Conservation (phyloP, 225 moss, liverwort and hornwort species). For the Antitrichia curtipendula region DNA sequence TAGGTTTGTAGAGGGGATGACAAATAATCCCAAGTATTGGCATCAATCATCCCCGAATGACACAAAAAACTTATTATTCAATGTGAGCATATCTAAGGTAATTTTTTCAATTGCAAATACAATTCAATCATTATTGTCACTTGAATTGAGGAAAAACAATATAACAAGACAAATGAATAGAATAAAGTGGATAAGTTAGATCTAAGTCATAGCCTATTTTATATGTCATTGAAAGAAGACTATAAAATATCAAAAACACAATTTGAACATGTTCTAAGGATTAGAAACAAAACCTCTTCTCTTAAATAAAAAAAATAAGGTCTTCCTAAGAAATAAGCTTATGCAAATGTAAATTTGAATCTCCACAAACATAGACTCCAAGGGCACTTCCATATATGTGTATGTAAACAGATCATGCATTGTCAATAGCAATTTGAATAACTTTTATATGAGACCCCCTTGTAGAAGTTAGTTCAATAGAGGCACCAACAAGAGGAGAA, state of each 20-base stretch:
- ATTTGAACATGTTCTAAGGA: background rate
- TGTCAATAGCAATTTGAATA: conserved; percentile 56
- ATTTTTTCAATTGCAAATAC: too few species aligned
- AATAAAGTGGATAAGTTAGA: background rate
- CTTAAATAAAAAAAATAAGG: too few species aligned
- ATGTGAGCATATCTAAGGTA: too few species aligned
- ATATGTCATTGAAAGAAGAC: too few species aligned
- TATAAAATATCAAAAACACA: background rate
- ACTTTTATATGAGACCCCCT: conserved; percentile 19
- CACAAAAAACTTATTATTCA: too few species aligned
- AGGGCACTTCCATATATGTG: conserved; percentile 40
- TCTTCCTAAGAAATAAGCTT: background rate
- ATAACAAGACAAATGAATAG: background rate
- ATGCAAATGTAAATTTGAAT: background rate
- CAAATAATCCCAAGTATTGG: too few species aligned
- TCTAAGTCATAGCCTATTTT: fast-evolving
- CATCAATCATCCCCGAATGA: too few species aligned
- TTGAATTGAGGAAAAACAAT: fast-evolving
- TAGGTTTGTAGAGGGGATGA: too few species aligned
- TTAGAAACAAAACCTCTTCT: too few species aligned
- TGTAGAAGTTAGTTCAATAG: too few species aligned
- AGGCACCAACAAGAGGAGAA: too few species aligned
- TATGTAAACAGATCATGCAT: conserved; percentile 59
- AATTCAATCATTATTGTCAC: too few species aligned
- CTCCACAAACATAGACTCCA: conserved; percentile 7